Percentiles rank a stretch among this genome's conserved stretches.
These are phyloP conservation scores for Coniella lustricola DNA, from an alignment of 2,329 filamentous ascomycete species.

Conservation along the genomic window DNA sequence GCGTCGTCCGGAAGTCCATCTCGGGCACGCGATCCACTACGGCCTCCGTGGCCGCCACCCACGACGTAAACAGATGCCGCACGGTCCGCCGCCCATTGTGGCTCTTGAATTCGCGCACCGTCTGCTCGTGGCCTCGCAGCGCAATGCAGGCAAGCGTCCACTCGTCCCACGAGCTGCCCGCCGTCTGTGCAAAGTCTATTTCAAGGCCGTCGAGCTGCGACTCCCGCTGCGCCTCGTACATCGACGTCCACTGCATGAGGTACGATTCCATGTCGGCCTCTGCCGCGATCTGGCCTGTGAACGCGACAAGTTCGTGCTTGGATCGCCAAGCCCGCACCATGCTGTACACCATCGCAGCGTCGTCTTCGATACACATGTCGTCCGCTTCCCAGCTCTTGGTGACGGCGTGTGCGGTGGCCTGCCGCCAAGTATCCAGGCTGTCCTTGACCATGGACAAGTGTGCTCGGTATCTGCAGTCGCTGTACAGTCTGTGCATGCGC, in stretches of 20 bases:
- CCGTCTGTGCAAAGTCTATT: conserved; percentile 20
- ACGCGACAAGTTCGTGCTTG: conserved; percentile 13
- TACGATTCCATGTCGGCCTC: conserved; percentile 24
- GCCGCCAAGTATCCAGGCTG: conserved; percentile 21
- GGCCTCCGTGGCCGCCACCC: conserved; percentile 19
- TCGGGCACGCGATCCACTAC: conserved; percentile 17
- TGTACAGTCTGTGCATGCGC: conserved; percentile 20
- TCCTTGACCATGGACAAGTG: conserved; percentile 19
- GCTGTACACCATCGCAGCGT: conserved; percentile 20
- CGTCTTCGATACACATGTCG: conserved; percentile 20
- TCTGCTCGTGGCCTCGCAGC: conserved; percentile 18
- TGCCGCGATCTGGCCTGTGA: conserved; percentile 20
- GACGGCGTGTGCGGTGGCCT: conserved; percentile 17
- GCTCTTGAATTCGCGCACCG: conserved; percentile 19
- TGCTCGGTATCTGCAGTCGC: conserved; percentile 21
- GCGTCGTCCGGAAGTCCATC: conserved; percentile 15
- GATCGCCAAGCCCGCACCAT: conserved; percentile 19
- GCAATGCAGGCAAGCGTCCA: conserved; percentile 24
- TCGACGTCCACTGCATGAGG: conserved; percentile 19
- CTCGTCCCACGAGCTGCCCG: conserved; percentile 17
- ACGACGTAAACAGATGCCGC: conserved; percentile 20
- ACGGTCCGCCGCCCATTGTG: conserved; percentile 20
- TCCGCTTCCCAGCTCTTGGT: conserved; percentile 21
- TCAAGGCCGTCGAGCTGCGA: conserved; percentile 21
- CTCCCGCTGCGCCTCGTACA: conserved; percentile 18